Evolutionary conservation across 768 basidiomycete species (phyloP).

Genomic region (Hypholoma fasciculare): DNA sequence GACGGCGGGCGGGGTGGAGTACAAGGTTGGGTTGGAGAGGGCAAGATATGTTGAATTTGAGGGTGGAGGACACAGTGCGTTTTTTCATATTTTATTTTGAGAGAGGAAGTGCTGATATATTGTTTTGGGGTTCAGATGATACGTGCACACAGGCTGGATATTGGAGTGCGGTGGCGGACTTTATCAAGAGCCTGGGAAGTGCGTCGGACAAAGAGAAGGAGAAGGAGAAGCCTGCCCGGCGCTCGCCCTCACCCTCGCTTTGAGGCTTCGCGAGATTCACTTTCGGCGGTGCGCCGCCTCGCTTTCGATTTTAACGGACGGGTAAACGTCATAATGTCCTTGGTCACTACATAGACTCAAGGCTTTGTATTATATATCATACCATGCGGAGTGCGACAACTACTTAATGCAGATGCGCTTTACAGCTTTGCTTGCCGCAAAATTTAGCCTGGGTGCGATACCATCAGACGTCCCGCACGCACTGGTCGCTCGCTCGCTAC

Average conservation of each 20-base stretch:
- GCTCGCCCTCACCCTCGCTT: neutral
- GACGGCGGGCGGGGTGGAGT: slow-evolving; percentile 34
- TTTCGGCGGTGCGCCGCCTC: neutral
- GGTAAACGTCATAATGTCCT: too few species aligned
- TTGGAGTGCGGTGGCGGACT: slow-evolving; percentile 24
- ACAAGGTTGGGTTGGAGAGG: slow-evolving; percentile 50
- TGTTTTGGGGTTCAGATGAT: slow-evolving; percentile 16
- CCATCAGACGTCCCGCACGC: neutral
- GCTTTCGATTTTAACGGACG: too few species aligned
- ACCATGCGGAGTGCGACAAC: neutral
- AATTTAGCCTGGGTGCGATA: neutral
- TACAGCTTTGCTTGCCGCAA: neutral
- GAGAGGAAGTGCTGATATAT: too few species aligned
- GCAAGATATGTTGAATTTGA: slow-evolving; percentile 59
- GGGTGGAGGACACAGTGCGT: slow-evolving; percentile 55
- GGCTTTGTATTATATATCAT: neutral
- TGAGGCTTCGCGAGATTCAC: neutral
- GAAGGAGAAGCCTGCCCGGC: neutral
- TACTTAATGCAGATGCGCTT: neutral
- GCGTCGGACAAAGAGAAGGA: neutral
- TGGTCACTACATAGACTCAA: too few species aligned
- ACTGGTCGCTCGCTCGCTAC: too few species aligned
- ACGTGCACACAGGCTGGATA: slow-evolving; percentile 28
- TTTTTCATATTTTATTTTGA: neutral
- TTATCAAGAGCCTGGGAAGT: slow-evolving; percentile 17